These are phyloP conservation scores for Lunasporangiospora selenospora DNA, from an alignment of 192 early-diverging fungal genomes.

Conservation along the genomic window DNA sequence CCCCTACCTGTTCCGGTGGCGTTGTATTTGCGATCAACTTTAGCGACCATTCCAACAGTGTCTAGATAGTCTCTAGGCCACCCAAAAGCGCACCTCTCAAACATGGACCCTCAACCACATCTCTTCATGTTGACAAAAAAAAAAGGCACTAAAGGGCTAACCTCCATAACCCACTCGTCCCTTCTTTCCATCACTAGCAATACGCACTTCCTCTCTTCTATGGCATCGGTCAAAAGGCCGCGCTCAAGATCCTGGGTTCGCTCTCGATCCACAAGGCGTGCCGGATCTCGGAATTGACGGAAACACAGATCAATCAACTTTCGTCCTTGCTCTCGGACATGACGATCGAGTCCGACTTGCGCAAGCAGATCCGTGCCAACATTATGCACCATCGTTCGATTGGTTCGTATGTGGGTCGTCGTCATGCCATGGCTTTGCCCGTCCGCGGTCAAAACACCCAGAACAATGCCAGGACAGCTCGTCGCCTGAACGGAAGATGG, in stretches of 20 bases:
- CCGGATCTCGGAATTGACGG: conserved; percentile 88
- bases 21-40: background rate
- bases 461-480: conserved; percentile 89
- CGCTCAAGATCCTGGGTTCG: conserved; percentile 75
- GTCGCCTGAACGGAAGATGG: conserved; percentile 79
- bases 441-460: conserved; percentile 89
- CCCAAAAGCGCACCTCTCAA: background rate
- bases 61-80: too few relatives aligned
- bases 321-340: conserved; percentile 86
- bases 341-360: conserved; percentile 85
- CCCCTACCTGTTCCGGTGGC: background rate
- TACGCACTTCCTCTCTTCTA: conserved; percentile 71
- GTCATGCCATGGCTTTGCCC: conserved; percentile 87
- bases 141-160: background rate
- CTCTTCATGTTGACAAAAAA: background rate
- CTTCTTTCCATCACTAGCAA: conserved; percentile 7
- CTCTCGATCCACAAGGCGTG: conserved; percentile 86
- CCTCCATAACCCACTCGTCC: too few relatives aligned
- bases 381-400: conserved; percentile 76
- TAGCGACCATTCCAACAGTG: background rate
- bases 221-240: conserved; percentile 85
- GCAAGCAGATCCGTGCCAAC: conserved; percentile 71
- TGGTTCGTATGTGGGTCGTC: conserved; percentile 80
- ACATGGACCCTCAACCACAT: background rate
- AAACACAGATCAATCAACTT: conserved; percentile 87